These are phyloP conservation scores for Nothomitra cinnamomea DNA, from an alignment of 2,329 filamentous ascomycete genomes.

Conservation along the genomic window DNA sequence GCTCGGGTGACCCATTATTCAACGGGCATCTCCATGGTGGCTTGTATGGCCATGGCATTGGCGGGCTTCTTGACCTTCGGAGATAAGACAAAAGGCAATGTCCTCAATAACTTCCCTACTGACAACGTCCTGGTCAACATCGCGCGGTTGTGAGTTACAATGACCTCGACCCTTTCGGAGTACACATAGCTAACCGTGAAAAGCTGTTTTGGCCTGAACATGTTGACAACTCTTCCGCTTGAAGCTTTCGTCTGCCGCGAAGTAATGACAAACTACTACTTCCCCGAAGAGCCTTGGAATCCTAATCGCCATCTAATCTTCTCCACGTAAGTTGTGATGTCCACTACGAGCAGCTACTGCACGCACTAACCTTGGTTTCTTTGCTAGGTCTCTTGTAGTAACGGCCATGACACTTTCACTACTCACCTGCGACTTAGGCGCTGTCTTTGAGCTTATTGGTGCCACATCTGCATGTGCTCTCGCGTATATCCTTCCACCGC, in stretches of 20 bases:
- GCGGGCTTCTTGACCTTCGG: slow-evolving; percentile 87
- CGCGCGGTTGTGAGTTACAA: slow-evolving; percentile 48
- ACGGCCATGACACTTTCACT: slow-evolving; percentile 61
- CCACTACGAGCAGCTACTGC: background rate
- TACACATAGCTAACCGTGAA: background rate
- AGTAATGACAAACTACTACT: slow-evolving; percentile 82
- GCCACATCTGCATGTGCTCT: slow-evolving; percentile 87
- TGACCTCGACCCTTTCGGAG: background rate
- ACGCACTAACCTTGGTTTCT: background rate
- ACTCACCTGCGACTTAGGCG: slow-evolving; percentile 80
- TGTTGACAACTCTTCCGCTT: slow-evolving; percentile 90
- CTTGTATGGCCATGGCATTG: slow-evolving; percentile 76
- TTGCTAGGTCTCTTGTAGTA: slow-evolving; percentile 44
- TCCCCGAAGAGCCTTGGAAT: slow-evolving; percentile 57
- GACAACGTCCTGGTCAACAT: slow-evolving; percentile 91
- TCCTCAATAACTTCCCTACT: slow-evolving; percentile 90
- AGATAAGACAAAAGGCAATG: slow-evolving; percentile 80
- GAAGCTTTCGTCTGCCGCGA: slow-evolving; percentile 97
- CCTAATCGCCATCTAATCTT: slow-evolving; percentile 74
- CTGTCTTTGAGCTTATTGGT: slow-evolving; percentile 90
- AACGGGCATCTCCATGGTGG: slow-evolving; percentile 76
- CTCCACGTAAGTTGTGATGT: slow-evolving; percentile 36
- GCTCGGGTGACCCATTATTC: slow-evolving; percentile 85
- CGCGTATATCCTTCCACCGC: slow-evolving; percentile 84
- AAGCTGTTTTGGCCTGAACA: slow-evolving; percentile 87